These are phyloP conservation scores for Triticum aestivum DNA, from an alignment of 176 grass and related monocot species.

Conservation along the genomic window IWGSC_CS_RefSeq_v2.1 NC_057799.1:137119860-137120359, in stretches of 20 bases:
- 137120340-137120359: not conserved
- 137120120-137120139: not conserved
- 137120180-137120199: not conserved
- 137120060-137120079: not conserved
- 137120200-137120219: not conserved
- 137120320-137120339: conserved; percentile 20
- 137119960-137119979: not conserved
- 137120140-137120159: not conserved
- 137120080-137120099: not conserved
- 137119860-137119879: not conserved
- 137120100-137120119: not conserved
- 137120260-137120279: not conserved
- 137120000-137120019: not conserved
- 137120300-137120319: conserved; percentile 40
- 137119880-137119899: not conserved
- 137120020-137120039: not conserved
- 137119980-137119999: not conserved
- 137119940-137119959: not conserved
- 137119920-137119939: not conserved
- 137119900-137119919: not conserved
- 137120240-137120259: not conserved
- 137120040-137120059: not conserved
- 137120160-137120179: not conserved
- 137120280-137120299: conserved; percentile 17
- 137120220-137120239: not conserved